Evolutionary conservation across 768 basidiomycete genomes (phyloP), one percentile per base, ranked within the genome.

Genomic region (Termitomyces sp.): DNA sequence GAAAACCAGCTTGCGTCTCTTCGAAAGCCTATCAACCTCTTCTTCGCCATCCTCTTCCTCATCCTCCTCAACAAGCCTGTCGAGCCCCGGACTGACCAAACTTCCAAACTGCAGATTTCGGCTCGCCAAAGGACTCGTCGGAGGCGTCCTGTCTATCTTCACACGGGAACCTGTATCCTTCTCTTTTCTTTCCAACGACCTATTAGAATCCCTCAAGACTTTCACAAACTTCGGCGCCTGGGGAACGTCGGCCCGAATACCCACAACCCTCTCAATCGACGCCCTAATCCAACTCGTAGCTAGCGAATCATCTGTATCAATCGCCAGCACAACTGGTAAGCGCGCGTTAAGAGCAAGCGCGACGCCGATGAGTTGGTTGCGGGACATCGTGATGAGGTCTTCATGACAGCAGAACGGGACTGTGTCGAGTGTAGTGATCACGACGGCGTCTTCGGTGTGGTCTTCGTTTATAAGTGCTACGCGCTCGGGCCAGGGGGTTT

Each of bases 341-440:
- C 77, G 79, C 14, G 65, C 72, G 66, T 90, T 90, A 47, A 90
- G 75, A 9, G 72, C 61, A 16, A 63, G 61, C 5, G 85, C 87
- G 16, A 85, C 85, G 0, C 56, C 67, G 47, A 83, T 65, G 45
- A 90, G 80, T 58, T 81, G 73, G 1, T 68, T 46, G 43, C 80
- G 81, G 4, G 79, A 63, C 88, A 90, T 88, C 1, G 80, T 77
- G 54, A 88, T 64, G 43, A 89, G 77, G 62, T 90, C 87, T 58
- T 87, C 85, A 65, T 90, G 86, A 68, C 86, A 88, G 70, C 85
- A 86, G 71, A 89, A 90, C 0, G 87, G 87, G 10, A 80, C 72
- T 24, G 68, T 69, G 43, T 77, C 72, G 13, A 90, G 75, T 6
- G 86, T 77, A 0, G 84, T 88, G 67, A 89, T 81, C 40, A 88